These are phyloP conservation scores for Dictyostelium purpureum DNA, from an alignment of 78 protist genomes.

Conservation along the genomic window DNA sequence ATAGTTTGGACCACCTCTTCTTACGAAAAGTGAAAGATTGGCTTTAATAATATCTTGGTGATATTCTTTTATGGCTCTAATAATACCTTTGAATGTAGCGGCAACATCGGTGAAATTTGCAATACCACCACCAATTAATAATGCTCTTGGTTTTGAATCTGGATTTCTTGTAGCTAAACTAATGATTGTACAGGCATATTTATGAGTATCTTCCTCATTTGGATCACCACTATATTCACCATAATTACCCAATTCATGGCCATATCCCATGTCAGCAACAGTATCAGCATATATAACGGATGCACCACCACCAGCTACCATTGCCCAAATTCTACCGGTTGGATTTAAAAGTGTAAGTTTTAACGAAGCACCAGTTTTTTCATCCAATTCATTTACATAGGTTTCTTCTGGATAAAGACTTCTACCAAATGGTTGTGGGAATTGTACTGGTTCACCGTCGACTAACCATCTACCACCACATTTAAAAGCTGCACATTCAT, in stretches of 20 bases:
- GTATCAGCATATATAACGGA: slow-evolving; percentile 96
- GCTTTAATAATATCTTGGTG: slow-evolving; percentile 17
- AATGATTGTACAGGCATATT: slow-evolving; percentile 83
- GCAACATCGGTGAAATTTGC: slow-evolving; percentile 97
- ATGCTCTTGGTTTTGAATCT: slow-evolving; percentile 75
- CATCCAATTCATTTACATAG: slow-evolving; percentile 87
- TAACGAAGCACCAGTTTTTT: slow-evolving; percentile 94
- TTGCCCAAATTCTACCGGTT: slow-evolving; percentile 94
- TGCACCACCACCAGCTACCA: slow-evolving; percentile 99
- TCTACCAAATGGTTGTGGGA: slow-evolving; percentile 92
- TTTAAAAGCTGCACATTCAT: slow-evolving; percentile 84
- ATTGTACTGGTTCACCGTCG: slow-evolving; percentile 80
- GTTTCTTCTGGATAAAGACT: slow-evolving; percentile 82
- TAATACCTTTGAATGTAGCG: slow-evolving; percentile 93
- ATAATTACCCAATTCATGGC: slow-evolving; percentile 91
- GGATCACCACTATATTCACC: slow-evolving; percentile 97
- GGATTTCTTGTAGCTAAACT: slow-evolving; percentile 69
- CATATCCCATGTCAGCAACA: slow-evolving; percentile 86
- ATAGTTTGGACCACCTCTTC: slow-evolving; percentile 98
- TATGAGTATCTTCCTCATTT: slow-evolving; percentile 71
- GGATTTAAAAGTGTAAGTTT: slow-evolving; percentile 95
- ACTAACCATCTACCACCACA: slow-evolving; percentile 71
- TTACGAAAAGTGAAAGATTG: slow-evolving; percentile 84
- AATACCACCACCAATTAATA: slow-evolving; percentile 97
- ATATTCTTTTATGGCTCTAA: slow-evolving; percentile 83